Percentiles rank a stretch among this genome's conserved stretches.
These are phyloP conservation scores for Backusella psychrophila DNA, from an alignment of 192 early-diverging fungal species.

Conservation along the genomic window DNA sequence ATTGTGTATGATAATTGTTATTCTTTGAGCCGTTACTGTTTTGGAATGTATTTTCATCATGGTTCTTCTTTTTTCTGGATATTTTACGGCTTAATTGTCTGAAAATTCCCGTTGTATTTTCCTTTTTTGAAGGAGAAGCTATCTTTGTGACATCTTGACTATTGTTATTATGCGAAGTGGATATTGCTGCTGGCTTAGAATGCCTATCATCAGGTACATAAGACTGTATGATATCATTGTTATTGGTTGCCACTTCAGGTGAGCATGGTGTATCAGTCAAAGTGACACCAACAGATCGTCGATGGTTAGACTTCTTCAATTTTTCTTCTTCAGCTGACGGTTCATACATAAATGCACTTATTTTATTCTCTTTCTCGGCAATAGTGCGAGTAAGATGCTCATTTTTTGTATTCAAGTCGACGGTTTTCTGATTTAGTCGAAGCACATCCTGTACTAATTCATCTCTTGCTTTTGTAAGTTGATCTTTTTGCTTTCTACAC, in stretches of 20 bases:
- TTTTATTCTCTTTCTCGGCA: slow-evolving; percentile 13
- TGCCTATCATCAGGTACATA: background rate
- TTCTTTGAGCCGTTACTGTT: background rate
- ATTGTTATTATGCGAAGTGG: background rate
- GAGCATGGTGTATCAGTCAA: background rate
- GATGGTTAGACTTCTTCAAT: background rate
- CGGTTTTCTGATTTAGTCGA: background rate
- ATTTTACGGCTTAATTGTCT: slow-evolving; percentile 4
- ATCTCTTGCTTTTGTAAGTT: slow-evolving; percentile 2
- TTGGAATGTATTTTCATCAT: background rate
- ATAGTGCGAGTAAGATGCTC: background rate
- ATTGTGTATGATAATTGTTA: background rate
- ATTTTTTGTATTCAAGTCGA: slow-evolving; percentile 1
- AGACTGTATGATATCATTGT: background rate
- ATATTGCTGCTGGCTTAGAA: background rate
- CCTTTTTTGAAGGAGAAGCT: background rate
- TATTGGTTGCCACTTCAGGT: background rate
- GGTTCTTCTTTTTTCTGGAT: background rate
- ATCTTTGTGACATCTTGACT: background rate
- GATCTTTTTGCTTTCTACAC: background rate
- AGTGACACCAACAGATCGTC: background rate
- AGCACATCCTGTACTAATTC: slow-evolving; percentile 7
- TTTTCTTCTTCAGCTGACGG: background rate
- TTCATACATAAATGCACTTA: slow-evolving; percentile 17
- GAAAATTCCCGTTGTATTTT: background rate